Conservation (phyloP, 768 basidiomycete genomes). For the Suillus occidentalis region DNA sequence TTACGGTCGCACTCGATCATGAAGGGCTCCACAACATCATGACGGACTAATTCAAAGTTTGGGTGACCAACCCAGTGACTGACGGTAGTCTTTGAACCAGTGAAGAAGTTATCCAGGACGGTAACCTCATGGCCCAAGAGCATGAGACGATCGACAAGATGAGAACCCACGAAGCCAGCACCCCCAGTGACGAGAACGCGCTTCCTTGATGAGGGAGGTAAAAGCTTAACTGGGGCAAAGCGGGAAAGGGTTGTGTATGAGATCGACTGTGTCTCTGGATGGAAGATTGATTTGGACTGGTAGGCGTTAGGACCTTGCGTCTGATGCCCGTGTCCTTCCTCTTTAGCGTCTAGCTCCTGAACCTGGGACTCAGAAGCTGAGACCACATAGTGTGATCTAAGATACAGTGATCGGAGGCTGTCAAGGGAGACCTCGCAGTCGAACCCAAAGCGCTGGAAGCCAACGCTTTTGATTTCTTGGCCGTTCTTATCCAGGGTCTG, state of each 20-base stretch:
- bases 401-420: conserved; percentile 82
- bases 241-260: conserved; percentile 90
- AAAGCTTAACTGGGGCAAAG: conserved; percentile 90
- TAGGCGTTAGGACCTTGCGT: conserved; percentile 50
- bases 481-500: conserved; percentile 74
- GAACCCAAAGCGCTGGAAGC: conserved; percentile 86
- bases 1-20: conserved; percentile 98
- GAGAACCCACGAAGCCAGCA: conserved; percentile 98
- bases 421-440: conserved; percentile 82
- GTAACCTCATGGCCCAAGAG: conserved; percentile 97
- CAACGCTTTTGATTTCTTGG: conserved; percentile 74
- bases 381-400: conserved; percentile 75
- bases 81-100: conserved; percentile 95
- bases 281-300: conserved; percentile 85
- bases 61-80: conserved; percentile 97
- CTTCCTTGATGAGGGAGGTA: conserved; percentile 76
- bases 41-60: conserved; percentile 97
- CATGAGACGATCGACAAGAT: conserved; percentile 97
- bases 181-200: conserved; percentile 95
- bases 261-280: conserved; percentile 76
- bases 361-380: conserved; percentile 38
- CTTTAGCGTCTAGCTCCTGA: conserved; percentile 39
- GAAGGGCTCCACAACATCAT: conserved; percentile 96
- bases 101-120: conserved; percentile 98
- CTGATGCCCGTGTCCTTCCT: conserved; percentile 51